Base-by-base conservation (phyloP, 495 filamentous ascomycete species). In the Penicillium alfredii region DNA sequence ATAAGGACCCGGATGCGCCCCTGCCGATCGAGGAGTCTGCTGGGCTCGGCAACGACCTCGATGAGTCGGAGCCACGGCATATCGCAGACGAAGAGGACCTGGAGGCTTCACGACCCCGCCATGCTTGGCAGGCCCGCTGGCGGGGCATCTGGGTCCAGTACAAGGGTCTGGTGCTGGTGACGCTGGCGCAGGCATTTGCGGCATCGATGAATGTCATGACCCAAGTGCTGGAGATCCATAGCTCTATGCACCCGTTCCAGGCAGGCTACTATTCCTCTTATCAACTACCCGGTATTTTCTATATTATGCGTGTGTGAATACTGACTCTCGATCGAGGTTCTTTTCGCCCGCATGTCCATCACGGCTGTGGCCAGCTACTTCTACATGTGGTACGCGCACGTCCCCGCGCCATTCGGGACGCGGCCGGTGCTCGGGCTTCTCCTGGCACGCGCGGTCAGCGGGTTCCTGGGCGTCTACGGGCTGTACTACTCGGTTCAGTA, bases 151-250 rank as follows among this genome's bases (percentile, higher is more conserved):
- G 72, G 73, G 15, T 60, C 3, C 70, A 69, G 35, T 88, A 93
- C 49, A 84, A 84, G 44, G 83, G 84, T 1, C 69, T 89, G 31
- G 68, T 82, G 12, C 61, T 90, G 13, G 81, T 98, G 21, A 57
- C 87, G 11, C 18, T 80, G 14, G 73, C 88, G 7, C 88, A 95
- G 63, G 63, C 93, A 22, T 96, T 95, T 47, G 88, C 84, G 0
- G 80, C 82, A 0, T 60, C 86, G 29, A 98, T 98, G 92, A 93
- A 90, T 55, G 73, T 93, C 6, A 76, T 80, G 15, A 86, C 88
- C 0, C 73, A 90, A 24, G 52, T 93, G 2, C 63, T 96, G 28
- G 88, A 93, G 52, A 69, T 81, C 3, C 75, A 83, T 39, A 86
- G 76, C 20, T 64, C 66, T 0, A 80, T 92, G 69, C 77, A 93